Evolutionary conservation across 257 asterid species (phyloP), one percentile per base, ranked within the genome.

Genomic region (Fraxinus americana): DNA sequence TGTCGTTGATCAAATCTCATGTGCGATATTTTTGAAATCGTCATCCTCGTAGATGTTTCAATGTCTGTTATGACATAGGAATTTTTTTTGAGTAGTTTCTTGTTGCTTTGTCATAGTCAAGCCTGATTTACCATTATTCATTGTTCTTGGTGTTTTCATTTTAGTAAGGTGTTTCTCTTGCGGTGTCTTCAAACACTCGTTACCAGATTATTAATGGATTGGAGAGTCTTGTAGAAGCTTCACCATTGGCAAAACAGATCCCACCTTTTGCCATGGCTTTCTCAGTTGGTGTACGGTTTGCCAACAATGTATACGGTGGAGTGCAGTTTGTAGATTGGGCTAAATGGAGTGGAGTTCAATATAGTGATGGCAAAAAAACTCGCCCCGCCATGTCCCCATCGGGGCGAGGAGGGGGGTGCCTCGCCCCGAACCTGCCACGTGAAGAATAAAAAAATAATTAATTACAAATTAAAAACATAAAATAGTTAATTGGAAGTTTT

Each of bases 251-350:
- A 0, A 94, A 91, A 90, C 86, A 82, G 50, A 48, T 82, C 78
- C 97, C 96, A 19, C 85, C 91, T 7, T 91, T 94, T 66, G 94
- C 97, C 36, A 52, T 87, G 96, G 97, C 94, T 38, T 94, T 94
- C 89, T 91, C 98, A 0, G 93, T 94, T 41, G 97, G 97, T 4
- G 82, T 94, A 2, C 91, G 98, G 8, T 90, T 91, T 29, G 94
- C 98, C 84, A 94, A 92, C 81, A 92, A 94, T 48, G 86, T 91
- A 5, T 94, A 91, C 23, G 97, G 97, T 59, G 97, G 97, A 73
- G 90, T 94, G 98, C 98, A 94, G 89, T 94, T 92, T 81, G 89
- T 92, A n/a, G 98, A 94, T 70, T 94, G 97, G 98, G 97, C 97
- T 45, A 92, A 83, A 84, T 81, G 83, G 89, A 91, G 94, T 50